These are phyloP conservation scores for Pestalotiopsis sp. DNA, from an alignment of 2,329 filamentous ascomycete genomes.

Conservation along the genomic window DNA sequence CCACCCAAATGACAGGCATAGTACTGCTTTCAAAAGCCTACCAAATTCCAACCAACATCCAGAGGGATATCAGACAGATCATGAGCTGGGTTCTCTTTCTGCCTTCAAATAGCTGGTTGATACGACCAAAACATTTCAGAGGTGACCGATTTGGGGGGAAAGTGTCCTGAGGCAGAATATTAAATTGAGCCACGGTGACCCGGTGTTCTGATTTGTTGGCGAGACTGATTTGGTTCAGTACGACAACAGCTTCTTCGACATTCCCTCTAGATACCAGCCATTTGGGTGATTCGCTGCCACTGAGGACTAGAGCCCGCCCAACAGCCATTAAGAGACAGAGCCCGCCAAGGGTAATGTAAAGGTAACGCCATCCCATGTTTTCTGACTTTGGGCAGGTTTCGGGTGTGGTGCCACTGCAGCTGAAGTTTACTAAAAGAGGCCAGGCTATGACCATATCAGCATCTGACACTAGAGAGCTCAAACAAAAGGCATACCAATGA, in stretches of 20 bases:
- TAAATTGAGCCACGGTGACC: neutral
- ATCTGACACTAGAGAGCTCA: neutral
- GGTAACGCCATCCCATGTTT: neutral
- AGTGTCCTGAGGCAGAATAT: neutral
- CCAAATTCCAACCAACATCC: neutral
- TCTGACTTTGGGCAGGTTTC: neutral
- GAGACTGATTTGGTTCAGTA: neutral
- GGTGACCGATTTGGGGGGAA: neutral
- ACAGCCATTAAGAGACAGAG: neutral
- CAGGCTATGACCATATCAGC: neutral
- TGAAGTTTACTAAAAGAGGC: neutral
- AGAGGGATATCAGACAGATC: neutral
- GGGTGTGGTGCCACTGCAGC: neutral
- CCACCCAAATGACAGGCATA: neutral
- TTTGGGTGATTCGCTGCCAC: neutral
- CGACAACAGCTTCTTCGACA: neutral
- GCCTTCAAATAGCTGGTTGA: neutral
- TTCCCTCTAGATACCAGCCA: neutral
- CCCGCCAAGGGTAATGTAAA: neutral
- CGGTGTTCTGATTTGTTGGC: neutral
- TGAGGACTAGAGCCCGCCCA: neutral
- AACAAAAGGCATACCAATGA: neutral
- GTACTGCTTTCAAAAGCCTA: neutral
- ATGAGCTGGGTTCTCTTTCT: neutral
- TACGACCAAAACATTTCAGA: neutral